phyloP scores from a whole-genome alignment of 768 basidiomycete species.

The Auricularia sp. region DNA sequence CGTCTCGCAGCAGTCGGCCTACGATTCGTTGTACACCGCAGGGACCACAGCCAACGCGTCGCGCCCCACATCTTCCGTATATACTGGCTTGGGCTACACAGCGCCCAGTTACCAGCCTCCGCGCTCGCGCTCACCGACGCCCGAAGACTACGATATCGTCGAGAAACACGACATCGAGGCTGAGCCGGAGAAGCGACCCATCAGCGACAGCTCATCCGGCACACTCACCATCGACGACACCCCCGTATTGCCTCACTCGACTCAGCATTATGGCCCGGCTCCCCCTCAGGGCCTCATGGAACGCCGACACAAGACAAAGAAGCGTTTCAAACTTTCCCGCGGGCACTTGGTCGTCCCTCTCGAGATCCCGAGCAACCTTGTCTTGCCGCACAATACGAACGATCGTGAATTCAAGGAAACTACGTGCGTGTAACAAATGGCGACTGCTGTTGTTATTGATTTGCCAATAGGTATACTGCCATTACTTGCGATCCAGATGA shows the following conservation, averaged over 20 bases:
- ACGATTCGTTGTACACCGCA: background rate
- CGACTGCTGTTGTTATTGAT: background rate
- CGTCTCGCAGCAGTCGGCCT: background rate
- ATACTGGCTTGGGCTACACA: background rate
- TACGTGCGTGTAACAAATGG: conserved; percentile 37
- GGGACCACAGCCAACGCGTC: background rate
- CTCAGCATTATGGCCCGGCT: conserved; percentile 81
- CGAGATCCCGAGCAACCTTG: conserved; percentile 73
- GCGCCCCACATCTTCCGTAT: background rate
- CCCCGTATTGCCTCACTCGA: conserved; percentile 16
- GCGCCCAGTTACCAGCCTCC: conserved; percentile 33
- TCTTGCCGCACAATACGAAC: conserved; percentile 53
- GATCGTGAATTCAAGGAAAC: conserved; percentile 65
- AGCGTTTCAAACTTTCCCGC: conserved; percentile 72
- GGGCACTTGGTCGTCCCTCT: conserved; percentile 84
- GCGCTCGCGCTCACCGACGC: conserved; percentile 69
- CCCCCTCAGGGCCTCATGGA: conserved; percentile 61
- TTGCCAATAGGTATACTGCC: conserved; percentile 45
- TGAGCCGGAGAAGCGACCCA: background rate
- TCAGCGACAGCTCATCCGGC: background rate
- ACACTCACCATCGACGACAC: conserved; percentile 2
- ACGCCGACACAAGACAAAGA: conserved; percentile 63
- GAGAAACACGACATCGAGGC: conserved; percentile 2
- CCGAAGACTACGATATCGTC: conserved; percentile 46
- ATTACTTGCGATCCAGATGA: conserved; percentile 93